Evolutionary conservation across 1,139 yeast species (phyloP).

Genomic region (Suhomyces taliae): DNA sequence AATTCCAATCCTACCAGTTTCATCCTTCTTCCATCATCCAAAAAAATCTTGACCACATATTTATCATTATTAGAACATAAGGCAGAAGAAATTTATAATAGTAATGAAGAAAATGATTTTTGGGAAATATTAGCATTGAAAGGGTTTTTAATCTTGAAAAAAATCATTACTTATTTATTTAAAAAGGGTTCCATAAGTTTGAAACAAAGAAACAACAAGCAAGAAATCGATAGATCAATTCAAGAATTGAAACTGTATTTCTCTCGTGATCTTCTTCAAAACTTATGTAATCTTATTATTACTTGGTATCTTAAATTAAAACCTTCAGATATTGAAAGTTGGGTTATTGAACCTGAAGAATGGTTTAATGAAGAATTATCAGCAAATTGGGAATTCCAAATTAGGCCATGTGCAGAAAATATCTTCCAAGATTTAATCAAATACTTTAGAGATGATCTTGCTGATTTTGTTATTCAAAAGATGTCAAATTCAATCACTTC

Average conservation of each 20-base stretch:
- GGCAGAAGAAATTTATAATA: conserved; percentile 57
- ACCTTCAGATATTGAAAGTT: conserved; percentile 73
- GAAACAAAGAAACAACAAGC: conserved; percentile 59
- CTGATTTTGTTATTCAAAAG: conserved; percentile 61
- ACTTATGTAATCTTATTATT: conserved; percentile 65
- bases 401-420: conserved; percentile 86
- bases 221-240: conserved; percentile 61
- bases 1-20: conserved; percentile 69
- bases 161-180: conserved; percentile 58
- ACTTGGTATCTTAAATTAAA: conserved; percentile 71
- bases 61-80: conserved; percentile 60
- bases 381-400: conserved; percentile 78
- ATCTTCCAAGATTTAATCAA: conserved; percentile 74
- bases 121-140: conserved; percentile 80
- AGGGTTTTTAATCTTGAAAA: conserved; percentile 65
- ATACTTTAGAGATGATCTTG: conserved; percentile 60
- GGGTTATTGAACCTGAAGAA: conserved; percentile 88
- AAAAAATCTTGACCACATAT: conserved; percentile 57
- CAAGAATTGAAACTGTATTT: conserved; percentile 54
- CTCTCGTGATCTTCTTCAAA: conserved; percentile 53
- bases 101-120: conserved; percentile 55
- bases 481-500: conserved; percentile 53
- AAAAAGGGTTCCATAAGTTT: conserved; percentile 69
- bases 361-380: conserved; percentile 84
- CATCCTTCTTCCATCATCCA: conserved; percentile 64